Percentiles rank a stretch among this genome's conserved stretches.
phyloP scores from a whole-genome alignment of 306 rosid species.

The Acacia crassicarpa region DNA sequence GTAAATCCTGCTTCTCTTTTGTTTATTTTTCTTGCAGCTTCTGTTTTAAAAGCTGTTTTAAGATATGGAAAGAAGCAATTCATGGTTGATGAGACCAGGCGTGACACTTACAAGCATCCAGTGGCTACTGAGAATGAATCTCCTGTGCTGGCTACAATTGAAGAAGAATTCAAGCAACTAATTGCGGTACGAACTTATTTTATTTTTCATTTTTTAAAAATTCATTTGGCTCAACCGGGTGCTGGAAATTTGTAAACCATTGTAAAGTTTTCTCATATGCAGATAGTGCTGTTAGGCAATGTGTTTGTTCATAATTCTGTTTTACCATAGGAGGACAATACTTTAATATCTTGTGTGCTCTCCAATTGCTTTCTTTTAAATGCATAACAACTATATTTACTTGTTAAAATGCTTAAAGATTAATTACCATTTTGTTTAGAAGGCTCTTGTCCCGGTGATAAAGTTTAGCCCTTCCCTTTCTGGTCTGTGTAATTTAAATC shows the following conservation, averaged over 20 bases:
- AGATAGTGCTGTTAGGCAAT: background rate
- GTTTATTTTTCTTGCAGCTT: conserved; percentile 55
- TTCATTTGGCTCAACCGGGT: conserved; percentile 9
- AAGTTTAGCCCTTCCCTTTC: background rate
- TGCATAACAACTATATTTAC: background rate
- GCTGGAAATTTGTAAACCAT: conserved; percentile 14
- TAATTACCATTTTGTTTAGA: background rate
- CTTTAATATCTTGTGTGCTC: conserved; percentile 1
- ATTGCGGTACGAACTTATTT: conserved; percentile 52
- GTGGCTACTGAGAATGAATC: conserved; percentile 43
- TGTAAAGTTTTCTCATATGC: background rate
- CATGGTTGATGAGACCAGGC: conserved; percentile 80
- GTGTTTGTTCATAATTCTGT: background rate
- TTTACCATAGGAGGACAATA: background rate
- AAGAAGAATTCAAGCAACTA: conserved; percentile 70
- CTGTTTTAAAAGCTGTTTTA: conserved; percentile 73
- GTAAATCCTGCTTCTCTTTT: background rate
- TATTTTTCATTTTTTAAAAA: background rate
- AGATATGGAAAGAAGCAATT: conserved; percentile 81
- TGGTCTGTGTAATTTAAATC: conserved; percentile 30
- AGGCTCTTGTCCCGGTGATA: conserved; percentile 7
- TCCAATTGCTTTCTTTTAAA: background rate
- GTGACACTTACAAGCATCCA: conserved; percentile 61
- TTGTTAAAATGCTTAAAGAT: background rate
- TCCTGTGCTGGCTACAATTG: conserved; percentile 46